Percentiles rank a stretch among this genome's conserved stretches.
phyloP scores from a whole-genome alignment of 495 filamentous ascomycete species.

The Daldinia caldariorum region DNA sequence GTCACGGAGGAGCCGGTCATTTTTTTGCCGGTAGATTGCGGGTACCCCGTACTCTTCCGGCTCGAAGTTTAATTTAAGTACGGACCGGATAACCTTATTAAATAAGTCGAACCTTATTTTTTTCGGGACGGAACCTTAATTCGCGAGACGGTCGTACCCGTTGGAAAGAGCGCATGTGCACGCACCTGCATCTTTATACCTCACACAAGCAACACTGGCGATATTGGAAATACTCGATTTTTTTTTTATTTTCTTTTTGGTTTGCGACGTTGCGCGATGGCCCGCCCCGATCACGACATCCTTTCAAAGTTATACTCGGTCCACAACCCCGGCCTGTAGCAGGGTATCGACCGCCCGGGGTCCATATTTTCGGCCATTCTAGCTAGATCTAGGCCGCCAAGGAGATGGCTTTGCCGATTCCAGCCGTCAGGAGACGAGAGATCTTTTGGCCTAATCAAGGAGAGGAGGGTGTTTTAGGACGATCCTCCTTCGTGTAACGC shows the following conservation, averaged over 20 bases:
- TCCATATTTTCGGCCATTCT: slow-evolving; percentile 20
- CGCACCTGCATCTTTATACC: not conserved
- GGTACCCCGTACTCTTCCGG: not conserved
- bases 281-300: slow-evolving; percentile 45
- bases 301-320: slow-evolving; percentile 3
- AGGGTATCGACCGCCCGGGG: slow-evolving; percentile 3
- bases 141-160: too few species aligned
- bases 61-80: not conserved
- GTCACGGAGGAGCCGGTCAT: slow-evolving; percentile 9
- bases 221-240: not conserved
- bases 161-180: too few species aligned
- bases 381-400: slow-evolving; percentile 6
- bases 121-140: too few species aligned
- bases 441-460: not conserved
- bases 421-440: slow-evolving; percentile 5
- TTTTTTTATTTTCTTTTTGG: not conserved
- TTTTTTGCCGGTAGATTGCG: not conserved
- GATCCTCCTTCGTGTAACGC: not conserved
- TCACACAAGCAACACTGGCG: not conserved
- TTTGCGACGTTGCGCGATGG: slow-evolving; percentile 35
- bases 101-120: not conserved
- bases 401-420: slow-evolving; percentile 7
- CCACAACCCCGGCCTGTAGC: slow-evolving; percentile 22
- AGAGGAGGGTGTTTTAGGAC: not conserved
- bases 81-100: too few species aligned